Evolutionary conservation across 139 green algal genomes (phyloP).

Genomic region (Chlorokybus atmophyticus): DNA sequence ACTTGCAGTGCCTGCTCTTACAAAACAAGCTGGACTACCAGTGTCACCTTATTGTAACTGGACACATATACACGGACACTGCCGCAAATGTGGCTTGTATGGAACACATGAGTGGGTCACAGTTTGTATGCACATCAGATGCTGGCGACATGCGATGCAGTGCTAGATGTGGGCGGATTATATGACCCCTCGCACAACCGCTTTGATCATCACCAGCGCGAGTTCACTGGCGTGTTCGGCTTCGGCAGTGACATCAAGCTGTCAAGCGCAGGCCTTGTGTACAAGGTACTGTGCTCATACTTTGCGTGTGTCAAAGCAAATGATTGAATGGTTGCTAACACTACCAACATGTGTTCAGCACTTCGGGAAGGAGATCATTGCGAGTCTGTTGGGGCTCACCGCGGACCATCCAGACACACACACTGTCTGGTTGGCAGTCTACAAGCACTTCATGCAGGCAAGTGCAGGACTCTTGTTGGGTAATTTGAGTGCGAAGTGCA

Average conservation of each 20-base stretch:
- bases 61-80: not conserved
- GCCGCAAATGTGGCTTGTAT: not conserved
- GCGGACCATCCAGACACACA: constrained; percentile 44
- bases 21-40: not conserved
- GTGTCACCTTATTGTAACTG: not conserved
- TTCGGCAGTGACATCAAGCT: constrained; percentile 41
- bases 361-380: constrained; percentile 30
- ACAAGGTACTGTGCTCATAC: constrained; percentile 27
- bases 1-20: not conserved
- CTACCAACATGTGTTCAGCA: no score
- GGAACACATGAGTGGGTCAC: not conserved
- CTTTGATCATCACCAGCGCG: constrained; percentile 90
- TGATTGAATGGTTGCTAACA: no score
- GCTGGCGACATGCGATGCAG: constrained; percentile 56
- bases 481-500: not conserved
- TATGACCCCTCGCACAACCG: constrained; percentile 55
- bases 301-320: not conserved
- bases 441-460: constrained; percentile 67
- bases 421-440: constrained; percentile 73
- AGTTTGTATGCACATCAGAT: constrained; percentile 26
- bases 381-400: constrained; percentile 24
- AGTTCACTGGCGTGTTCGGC: constrained; percentile 62
- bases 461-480: not conserved
- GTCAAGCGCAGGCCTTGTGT: constrained; percentile 42
- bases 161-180: constrained; percentile 84